Evolutionary conservation across 2,329 filamentous ascomycete genomes (phyloP).

Genomic region (Aspergillus sp.): DNA sequence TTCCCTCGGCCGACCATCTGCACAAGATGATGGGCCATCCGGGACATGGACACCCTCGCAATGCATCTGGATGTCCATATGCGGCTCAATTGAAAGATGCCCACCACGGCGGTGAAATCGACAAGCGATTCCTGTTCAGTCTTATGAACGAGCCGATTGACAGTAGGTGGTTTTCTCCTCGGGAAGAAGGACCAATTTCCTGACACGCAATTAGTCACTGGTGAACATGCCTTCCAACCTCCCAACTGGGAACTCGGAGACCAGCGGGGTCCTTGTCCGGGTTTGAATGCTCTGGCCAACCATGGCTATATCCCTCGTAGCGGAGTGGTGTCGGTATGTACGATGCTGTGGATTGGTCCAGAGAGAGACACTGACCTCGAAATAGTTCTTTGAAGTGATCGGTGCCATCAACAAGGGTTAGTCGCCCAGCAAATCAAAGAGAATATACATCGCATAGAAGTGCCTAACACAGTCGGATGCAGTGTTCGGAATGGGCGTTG

Average conservation of each 20-base stretch:
- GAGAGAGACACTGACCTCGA: background rate
- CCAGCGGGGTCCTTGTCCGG: conserved; percentile 41
- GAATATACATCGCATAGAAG: background rate
- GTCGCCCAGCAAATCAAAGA: background rate
- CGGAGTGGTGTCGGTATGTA: conserved; percentile 32
- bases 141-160: conserved; percentile 19
- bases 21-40: background rate
- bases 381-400: conserved; percentile 32
- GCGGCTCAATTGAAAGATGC: background rate
- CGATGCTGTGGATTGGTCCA: background rate
- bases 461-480: background rate
- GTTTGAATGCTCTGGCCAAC: conserved; percentile 44
- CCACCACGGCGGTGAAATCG: background rate
- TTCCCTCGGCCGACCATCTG: conserved; percentile 3
- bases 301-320: conserved; percentile 43
- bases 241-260: conserved; percentile 34
- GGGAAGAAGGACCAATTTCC: background rate
- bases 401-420: conserved; percentile 34
- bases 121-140: conserved; percentile 7
- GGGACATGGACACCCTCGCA: background rate
- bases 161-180: conserved; percentile 15
- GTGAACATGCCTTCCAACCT: conserved; percentile 32
- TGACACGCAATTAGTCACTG: conserved; percentile 24
- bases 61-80: background rate
- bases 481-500: conserved; percentile 51